Percentiles rank a stretch among this genome's conserved stretches.
Conservation (phyloP, 2,329 filamentous ascomycete species). For the Fusarium sp. region DNA sequence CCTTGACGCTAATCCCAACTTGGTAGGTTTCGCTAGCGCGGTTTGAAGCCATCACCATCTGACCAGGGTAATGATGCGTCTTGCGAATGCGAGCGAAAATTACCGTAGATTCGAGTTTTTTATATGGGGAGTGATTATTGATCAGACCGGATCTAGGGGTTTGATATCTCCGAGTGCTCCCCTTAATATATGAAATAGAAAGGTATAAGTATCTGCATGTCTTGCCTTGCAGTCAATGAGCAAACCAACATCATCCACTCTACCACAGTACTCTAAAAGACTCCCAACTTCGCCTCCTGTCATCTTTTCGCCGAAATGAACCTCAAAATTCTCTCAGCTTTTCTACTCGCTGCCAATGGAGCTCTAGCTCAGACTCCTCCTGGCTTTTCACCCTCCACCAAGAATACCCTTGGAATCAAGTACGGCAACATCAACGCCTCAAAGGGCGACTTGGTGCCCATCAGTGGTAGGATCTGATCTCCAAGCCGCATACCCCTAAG, state of each 20-base stretch:
- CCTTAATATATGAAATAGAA: not conserved
- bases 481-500: not conserved
- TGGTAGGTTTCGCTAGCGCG: constrained; percentile 9
- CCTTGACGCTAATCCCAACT: not conserved
- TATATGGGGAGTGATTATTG: not conserved
- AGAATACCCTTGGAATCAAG: not conserved
- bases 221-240: not conserved
- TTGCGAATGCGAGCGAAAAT: not conserved
- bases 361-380: not conserved
- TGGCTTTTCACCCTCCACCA: constrained; percentile 1
- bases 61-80: not conserved
- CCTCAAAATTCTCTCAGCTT: not conserved
- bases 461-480: not conserved
- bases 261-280: not conserved
- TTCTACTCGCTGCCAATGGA: not conserved
- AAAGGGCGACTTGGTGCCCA: not conserved
- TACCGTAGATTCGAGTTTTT: not conserved
- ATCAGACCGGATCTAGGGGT: not conserved
- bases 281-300: no score
- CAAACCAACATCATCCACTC: not conserved
- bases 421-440: not conserved
- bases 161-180: not conserved
- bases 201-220: not conserved
- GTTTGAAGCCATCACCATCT: not conserved
- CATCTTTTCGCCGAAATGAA: not conserved